Base-by-base conservation (phyloP, 179 eudicot genomes). In the Dionaea muscipula region DNA sequence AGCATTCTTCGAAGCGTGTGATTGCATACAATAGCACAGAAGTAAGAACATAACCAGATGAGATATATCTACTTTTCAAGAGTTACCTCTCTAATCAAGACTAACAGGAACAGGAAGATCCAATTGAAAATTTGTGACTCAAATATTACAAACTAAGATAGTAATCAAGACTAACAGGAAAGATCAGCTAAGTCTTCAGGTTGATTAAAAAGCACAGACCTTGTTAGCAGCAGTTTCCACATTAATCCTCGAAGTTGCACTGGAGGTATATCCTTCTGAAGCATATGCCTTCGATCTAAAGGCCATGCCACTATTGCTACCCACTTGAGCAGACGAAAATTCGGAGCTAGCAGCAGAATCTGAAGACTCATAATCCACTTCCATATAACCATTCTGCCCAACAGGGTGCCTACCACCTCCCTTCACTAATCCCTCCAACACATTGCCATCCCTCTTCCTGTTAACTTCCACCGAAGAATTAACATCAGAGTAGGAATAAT, bases 311-410 rank as follows among this genome's bases (percentile, higher is more conserved):
- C 56, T 68, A 26, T 38, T 65, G 51, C 80, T 75, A 18, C 53
- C 78, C 45, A 74, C 73, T 52, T 72, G 90, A 0, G 79, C 59
- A 38, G 77, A 71, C 1, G 93, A 79, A 52, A 81, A 79, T 55
- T 86, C 95, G 7, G 94, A 81, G 64, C 94, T 80, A 12, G 55
- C 73, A 39, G 59, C 84, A 23, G 95, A 86, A 65, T 80, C 94
- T 15, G 76, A 69, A 18, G 78, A 81, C 41, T 75, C 94, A 14
- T 81, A 91, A 61, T 80, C 79, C 11, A 26, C 68, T 26, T 50
- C 81, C 1, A 50, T 56, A 64, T 61, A 64, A 48, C 40, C 73
- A 64, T 60, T 75, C 41, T 20, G 62, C 46, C 69, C 75, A 68
- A 59, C 71, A 2, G 74, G 61, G 38, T 75, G 60, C 53, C 84